A percentile compares a stretch with the other conserved stretches of the same genome.
phyloP scores from a whole-genome alignment of 2,329 filamentous ascomycete species.

The Fusarium liriodendri region DNA sequence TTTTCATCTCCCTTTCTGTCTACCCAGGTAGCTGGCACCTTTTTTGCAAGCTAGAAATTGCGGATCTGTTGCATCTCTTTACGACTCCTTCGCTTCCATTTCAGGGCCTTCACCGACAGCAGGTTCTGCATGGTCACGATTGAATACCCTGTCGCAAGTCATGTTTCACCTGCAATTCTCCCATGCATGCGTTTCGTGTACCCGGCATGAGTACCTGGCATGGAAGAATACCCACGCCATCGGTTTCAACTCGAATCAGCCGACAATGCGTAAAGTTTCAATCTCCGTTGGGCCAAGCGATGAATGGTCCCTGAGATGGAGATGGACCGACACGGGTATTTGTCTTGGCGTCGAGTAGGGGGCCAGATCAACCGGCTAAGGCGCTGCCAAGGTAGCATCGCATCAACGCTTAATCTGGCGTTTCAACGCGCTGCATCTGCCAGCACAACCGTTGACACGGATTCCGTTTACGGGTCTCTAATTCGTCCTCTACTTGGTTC shows the following conservation, averaged over 20 bases:
- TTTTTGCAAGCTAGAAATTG: not conserved
- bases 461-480: not conserved
- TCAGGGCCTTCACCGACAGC: not conserved
- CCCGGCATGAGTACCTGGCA: not conserved
- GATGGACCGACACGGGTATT: slow-evolving; percentile 7
- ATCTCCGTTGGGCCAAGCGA: not conserved
- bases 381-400: slow-evolving; percentile 42
- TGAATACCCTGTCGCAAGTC: not conserved
- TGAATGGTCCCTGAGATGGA: slow-evolving; percentile 8
- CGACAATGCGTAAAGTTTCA: not conserved
- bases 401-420: slow-evolving; percentile 41
- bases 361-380: slow-evolving; percentile 30
- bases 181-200: not conserved
- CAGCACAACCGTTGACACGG: slow-evolving; percentile 10
- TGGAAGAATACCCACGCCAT: not conserved
- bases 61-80: not conserved
- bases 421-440: slow-evolving; percentile 30
- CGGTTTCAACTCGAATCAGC: not conserved
- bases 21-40: not conserved
- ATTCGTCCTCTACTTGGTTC: not conserved
- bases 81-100: not conserved
- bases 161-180: not conserved
- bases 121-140: not conserved
- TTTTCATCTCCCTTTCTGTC: not conserved
- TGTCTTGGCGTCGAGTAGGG: slow-evolving; percentile 27